These are phyloP conservation scores for Rutstroemia sp. DNA, from an alignment of 2,329 filamentous ascomycete species.

Conservation along the genomic window DNA sequence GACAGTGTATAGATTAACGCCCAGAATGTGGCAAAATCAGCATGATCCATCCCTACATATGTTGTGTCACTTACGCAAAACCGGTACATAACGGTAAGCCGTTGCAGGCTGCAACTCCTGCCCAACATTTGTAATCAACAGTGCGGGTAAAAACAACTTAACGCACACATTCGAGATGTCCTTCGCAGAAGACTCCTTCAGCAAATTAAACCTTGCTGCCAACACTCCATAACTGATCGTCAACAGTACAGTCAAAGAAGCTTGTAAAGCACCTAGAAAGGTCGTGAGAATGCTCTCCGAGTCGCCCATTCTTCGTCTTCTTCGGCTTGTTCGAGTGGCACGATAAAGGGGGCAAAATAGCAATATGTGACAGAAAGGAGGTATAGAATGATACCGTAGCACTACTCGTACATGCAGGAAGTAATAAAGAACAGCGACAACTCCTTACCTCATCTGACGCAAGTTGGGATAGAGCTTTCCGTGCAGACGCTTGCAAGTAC, in stretches of 20 bases:
- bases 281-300: slow-evolving; percentile 30
- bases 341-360: too few species aligned
- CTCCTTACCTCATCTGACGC: too few species aligned
- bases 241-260: slow-evolving; percentile 39
- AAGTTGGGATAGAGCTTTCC: too few species aligned
- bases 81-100: slow-evolving; percentile 31
- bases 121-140: slow-evolving; percentile 40
- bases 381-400: too few species aligned
- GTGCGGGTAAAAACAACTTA: slow-evolving; percentile 39
- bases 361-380: too few species aligned
- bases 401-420: too few species aligned
- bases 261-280: slow-evolving; percentile 39
- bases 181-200: slow-evolving; percentile 32
- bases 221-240: slow-evolving; percentile 39
- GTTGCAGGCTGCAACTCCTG: slow-evolving; percentile 33
- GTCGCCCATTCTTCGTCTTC: too few species aligned
- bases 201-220: slow-evolving; percentile 34
- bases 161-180: slow-evolving; percentile 40
- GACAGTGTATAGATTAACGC: slow-evolving; percentile 34
- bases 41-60: neutral
- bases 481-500: too few species aligned
- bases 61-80: slow-evolving; percentile 21
- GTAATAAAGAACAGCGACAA: too few species aligned
- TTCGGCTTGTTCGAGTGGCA: too few species aligned
- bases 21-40: slow-evolving; percentile 28